Evolutionary conservation across 164 flowering plant genomes (phyloP).

Genomic region (Annona squamosa): DNA sequence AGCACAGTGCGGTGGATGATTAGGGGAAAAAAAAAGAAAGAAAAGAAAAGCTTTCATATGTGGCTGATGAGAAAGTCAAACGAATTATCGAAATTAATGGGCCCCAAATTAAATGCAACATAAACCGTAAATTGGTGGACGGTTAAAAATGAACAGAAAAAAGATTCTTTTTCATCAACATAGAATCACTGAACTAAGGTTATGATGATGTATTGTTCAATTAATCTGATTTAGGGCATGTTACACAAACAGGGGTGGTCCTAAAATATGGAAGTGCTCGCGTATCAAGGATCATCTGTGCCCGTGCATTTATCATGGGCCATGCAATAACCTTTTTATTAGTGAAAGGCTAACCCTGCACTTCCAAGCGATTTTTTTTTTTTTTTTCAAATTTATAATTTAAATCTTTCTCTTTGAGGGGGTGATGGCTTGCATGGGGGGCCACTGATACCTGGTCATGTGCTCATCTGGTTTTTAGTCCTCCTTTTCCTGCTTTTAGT

Average conservation of each 20-base stretch:
- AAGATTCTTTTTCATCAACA: neutral
- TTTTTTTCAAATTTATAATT: neutral
- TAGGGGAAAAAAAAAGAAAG: neutral
- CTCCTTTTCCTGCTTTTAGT: slow-evolving; percentile 2
- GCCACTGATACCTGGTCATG: slow-evolving; percentile 1
- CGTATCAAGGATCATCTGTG: neutral
- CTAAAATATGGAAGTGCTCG: neutral
- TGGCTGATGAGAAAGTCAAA: neutral
- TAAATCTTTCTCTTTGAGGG: neutral
- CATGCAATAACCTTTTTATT: too few species aligned
- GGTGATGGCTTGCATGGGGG: neutral
- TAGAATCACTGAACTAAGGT: neutral
- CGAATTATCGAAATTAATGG: neutral
- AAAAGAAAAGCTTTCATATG: too few species aligned
- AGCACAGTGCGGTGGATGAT: neutral
- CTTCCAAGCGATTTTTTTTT: neutral
- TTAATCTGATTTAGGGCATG: neutral
- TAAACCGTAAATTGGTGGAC: neutral
- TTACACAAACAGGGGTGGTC: neutral
- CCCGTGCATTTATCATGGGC: neutral
- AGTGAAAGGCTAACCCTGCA: neutral
- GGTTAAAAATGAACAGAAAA: neutral
- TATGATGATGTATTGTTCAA: neutral
- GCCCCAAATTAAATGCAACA: neutral
- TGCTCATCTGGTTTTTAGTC: neutral